These are phyloP conservation scores for Penicillium cataractarum DNA, from an alignment of 495 filamentous ascomycete genomes.

Conservation along the genomic window DNA sequence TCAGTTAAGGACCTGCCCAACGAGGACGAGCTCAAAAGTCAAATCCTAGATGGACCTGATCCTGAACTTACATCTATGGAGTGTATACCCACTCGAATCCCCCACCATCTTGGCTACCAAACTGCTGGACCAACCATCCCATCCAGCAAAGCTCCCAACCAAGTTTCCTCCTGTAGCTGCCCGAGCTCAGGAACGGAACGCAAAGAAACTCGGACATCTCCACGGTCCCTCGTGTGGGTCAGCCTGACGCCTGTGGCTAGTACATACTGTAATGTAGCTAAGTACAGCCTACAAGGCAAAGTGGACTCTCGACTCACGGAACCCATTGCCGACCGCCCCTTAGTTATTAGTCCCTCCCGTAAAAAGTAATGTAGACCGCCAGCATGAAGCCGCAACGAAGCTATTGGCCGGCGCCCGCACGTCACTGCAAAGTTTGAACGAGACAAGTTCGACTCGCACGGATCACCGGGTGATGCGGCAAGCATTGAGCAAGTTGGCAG, in stretches of 20 bases:
- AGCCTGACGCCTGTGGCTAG: too few relatives aligned
- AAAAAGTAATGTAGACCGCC: too few relatives aligned
- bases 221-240: constrained; percentile 15
- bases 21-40: background rate
- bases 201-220: background rate
- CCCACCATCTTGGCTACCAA: background rate
- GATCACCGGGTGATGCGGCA: background rate
- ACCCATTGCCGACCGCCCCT: constrained; percentile 24
- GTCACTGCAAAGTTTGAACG: constrained; percentile 2
- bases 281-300: too few relatives aligned
- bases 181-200: constrained; percentile 4
- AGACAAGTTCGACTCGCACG: background rate
- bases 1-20: background rate
- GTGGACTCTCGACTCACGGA: too few relatives aligned
- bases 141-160: background rate
- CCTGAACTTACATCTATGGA: background rate
- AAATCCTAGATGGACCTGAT: background rate
- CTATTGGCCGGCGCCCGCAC: constrained; percentile 12
- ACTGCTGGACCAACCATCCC: background rate
- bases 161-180: background rate
- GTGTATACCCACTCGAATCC: background rate
- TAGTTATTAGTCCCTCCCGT: background rate
- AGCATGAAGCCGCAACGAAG: background rate
- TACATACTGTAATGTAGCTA: too few relatives aligned
- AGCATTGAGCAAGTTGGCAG: background rate